These are phyloP conservation scores for Komagataella kurtzmanii DNA, from an alignment of 805 yeast species.

Conservation along the genomic window DNA sequence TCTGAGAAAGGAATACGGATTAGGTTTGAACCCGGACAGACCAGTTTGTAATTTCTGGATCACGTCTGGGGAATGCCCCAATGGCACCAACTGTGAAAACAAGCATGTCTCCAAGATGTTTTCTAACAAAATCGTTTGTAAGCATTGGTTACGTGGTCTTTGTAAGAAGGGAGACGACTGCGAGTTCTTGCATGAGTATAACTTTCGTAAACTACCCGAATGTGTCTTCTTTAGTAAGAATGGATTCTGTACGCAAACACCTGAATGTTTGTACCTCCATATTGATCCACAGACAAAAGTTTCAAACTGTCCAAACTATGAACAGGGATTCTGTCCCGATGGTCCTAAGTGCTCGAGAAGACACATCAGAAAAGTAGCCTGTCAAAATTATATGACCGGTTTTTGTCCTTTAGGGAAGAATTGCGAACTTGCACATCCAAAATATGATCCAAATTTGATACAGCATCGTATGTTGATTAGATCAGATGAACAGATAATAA, in stretches of 20 bases:
- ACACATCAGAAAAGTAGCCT: conserved; percentile 63
- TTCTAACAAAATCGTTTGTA: conserved; percentile 78
- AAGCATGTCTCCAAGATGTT: conserved; percentile 58
- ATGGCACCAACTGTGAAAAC: conserved; percentile 75
- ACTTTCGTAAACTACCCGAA: conserved; percentile 91
- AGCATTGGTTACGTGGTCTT: conserved; percentile 95
- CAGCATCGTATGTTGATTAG: conserved; percentile 31
- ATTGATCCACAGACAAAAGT: conserved; percentile 80
- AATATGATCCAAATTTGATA: conserved; percentile 34
- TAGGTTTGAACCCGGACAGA: conserved; percentile 79
- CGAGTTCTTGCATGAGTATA: conserved; percentile 92
- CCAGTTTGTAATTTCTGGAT: conserved; percentile 71
- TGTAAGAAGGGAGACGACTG: conserved; percentile 96
- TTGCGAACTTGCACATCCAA: conserved; percentile 77
- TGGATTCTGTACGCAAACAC: conserved; percentile 82
- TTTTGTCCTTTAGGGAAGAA: conserved; percentile 84
- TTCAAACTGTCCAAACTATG: conserved; percentile 79
- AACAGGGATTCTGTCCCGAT: conserved; percentile 80
- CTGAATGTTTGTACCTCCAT: conserved; percentile 88
- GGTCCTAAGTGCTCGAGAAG: conserved; percentile 80
- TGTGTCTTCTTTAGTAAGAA: conserved; percentile 76
- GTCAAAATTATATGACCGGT: conserved; percentile 77
- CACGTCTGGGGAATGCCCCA: conserved; percentile 67
- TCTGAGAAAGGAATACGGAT: conserved; percentile 63
- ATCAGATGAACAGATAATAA: conserved; percentile 24